Evolutionary conservation across 2,329 filamentous ascomycete species (phyloP).

Genomic region (Alternaria brassicicola): DNA sequence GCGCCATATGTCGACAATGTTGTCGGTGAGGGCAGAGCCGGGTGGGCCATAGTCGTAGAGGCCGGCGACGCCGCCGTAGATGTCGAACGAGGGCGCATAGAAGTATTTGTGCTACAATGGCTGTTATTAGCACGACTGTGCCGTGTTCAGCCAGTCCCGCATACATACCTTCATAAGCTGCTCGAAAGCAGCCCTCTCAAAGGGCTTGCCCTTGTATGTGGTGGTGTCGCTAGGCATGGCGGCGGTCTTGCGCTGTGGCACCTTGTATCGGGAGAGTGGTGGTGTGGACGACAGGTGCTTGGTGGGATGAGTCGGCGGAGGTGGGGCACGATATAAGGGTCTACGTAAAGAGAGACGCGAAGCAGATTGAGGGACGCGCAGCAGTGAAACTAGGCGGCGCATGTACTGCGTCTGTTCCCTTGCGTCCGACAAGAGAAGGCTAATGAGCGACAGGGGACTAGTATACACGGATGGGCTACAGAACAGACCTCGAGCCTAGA

Average conservation of each 20-base stretch:
- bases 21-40: constrained; percentile 82
- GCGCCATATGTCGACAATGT: constrained; percentile 86
- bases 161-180: constrained; percentile 84
- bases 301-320: constrained; percentile 37
- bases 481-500: background rate
- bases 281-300: constrained; percentile 45
- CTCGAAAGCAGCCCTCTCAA: constrained; percentile 83
- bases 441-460: constrained; percentile 22
- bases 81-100: constrained; percentile 94
- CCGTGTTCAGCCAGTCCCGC: constrained; percentile 53
- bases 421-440: constrained; percentile 28
- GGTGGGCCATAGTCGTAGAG: constrained; percentile 94
- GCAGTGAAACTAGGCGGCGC: constrained; percentile 49
- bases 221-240: constrained; percentile 50
- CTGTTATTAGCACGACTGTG: constrained; percentile 32
- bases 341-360: constrained; percentile 32
- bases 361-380: constrained; percentile 44
- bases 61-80: constrained; percentile 86
- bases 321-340: constrained; percentile 42
- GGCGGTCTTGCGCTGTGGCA: constrained; percentile 37
- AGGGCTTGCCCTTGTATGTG: constrained; percentile 78
- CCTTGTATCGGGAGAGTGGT: constrained; percentile 36
- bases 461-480: constrained; percentile 27
- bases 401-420: constrained; percentile 33
- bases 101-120: constrained; percentile 60